Evolutionary conservation across 306 rosid genomes (phyloP).

Genomic region (Fragaria nilgerrensis): DNA sequence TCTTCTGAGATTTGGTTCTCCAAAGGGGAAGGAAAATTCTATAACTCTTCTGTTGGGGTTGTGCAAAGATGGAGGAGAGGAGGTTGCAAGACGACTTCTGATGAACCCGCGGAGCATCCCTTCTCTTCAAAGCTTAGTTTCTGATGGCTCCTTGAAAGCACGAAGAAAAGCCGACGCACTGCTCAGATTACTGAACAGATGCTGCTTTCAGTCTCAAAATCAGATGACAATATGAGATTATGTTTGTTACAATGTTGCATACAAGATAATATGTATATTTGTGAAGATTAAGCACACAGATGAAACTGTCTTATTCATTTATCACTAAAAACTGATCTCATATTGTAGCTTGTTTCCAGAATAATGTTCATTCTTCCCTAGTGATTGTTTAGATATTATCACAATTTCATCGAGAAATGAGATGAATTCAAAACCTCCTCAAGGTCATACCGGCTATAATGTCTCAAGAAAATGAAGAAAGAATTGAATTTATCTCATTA

Average conservation of each 20-base stretch:
- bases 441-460: neutral
- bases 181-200: constrained; percentile 74
- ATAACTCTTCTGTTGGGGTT: constrained; percentile 71
- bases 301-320: constrained; percentile 20
- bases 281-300: constrained; percentile 34
- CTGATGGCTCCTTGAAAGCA: constrained; percentile 76
- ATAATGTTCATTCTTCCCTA: neutral
- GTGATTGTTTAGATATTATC: neutral
- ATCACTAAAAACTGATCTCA: constrained; percentile 17
- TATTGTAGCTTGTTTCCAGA: neutral
- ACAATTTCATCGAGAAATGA: neutral
- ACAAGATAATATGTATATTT: constrained; percentile 33
- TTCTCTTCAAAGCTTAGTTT: constrained; percentile 72
- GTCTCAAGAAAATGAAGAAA: neutral
- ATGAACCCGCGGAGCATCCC: constrained; percentile 82
- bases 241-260: constrained; percentile 1
- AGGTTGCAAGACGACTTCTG: constrained; percentile 62
- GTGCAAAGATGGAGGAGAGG: constrained; percentile 81
- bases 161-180: constrained; percentile 81
- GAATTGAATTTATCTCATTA: constrained; percentile 26
- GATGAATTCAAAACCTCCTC: neutral
- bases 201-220: constrained; percentile 66
- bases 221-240: constrained; percentile 26
- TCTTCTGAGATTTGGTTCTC: constrained; percentile 87
- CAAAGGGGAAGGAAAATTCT: constrained; percentile 81